Evolutionary conservation across 108 stramenopile genomes (phyloP), one percentile per base, ranked within the genome.

Genomic region (Cyclotella baltica): DNA sequence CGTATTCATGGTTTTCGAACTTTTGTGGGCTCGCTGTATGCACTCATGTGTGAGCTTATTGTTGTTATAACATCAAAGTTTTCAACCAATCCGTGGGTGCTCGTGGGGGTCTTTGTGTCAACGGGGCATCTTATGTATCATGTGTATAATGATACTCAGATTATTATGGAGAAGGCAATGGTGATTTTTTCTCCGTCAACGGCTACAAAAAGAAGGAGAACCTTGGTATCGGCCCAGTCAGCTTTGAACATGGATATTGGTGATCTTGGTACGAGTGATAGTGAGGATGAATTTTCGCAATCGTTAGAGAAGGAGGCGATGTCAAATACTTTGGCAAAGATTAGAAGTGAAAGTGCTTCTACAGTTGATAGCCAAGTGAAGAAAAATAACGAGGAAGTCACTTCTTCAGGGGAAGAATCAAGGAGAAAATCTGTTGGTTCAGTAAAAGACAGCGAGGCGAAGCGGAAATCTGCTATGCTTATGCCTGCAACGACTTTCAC

Each of bases 1-100:
- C 51, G 51, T n/a, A n/a, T n/a, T 20, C 51, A 52, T 52, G 51
- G 51, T n/a, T 52, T 52, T 20, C 51, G n/a, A 52, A 52, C 51
- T 4, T 52, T 52, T 20, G 51, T 52, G 51, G 51, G 51, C 18
- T 52, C 51, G 19, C 51, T 52, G 11, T 52, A 52, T n/a, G n/a
- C 19, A 10, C 51, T 52, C 11, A 52, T 52, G 51, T n/a, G 11
- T 52, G 18, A 52, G n/a, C n/a, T 52, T 10, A n/a, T 52, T 52
- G n/a, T 52, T n/a, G 18, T 52, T n/a, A 52, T 52, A 13, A 20
- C 51, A 52, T 52, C 51, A 52, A 52, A 52, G n/a, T 10, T 52
- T n/a, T 52, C 51, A 52, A 20, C 4, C 51, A 52, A 52, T 52
- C 51, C 51, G n/a, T 52, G 11, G 51, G 11, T 52, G 4, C 51